These are phyloP conservation scores for Knufia fluminis DNA, from an alignment of 2,329 filamentous ascomycete species.

Conservation along the genomic window DNA sequence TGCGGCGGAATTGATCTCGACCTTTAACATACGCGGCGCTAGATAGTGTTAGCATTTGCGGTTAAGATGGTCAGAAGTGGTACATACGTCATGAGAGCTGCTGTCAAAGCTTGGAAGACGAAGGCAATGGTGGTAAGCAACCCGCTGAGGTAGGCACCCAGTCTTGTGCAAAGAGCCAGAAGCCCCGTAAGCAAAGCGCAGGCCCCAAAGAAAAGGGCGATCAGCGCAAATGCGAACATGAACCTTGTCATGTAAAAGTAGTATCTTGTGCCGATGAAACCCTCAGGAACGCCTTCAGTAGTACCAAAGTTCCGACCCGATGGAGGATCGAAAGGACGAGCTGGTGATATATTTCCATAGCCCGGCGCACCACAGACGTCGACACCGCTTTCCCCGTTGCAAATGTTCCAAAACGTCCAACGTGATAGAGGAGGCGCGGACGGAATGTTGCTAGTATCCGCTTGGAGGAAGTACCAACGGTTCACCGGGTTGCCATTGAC, in stretches of 20 bases:
- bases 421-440: constrained; percentile 58
- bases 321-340: constrained; percentile 56
- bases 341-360: constrained; percentile 57
- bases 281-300: constrained; percentile 41
- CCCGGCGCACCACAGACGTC: constrained; percentile 42
- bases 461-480: constrained; percentile 76
- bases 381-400: constrained; percentile 46
- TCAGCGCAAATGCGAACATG: constrained; percentile 83
- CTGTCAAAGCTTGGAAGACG: constrained; percentile 50
- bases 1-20: constrained; percentile 45
- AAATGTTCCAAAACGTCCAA: constrained; percentile 89
- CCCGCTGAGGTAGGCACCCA: constrained; percentile 43
- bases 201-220: constrained; percentile 66
- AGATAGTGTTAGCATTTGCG: constrained; percentile 10
- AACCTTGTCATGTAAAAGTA: constrained; percentile 86
- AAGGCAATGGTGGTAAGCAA: constrained; percentile 45
- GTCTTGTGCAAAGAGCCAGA: constrained; percentile 43
- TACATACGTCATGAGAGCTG: constrained; percentile 55
- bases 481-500: constrained; percentile 51
- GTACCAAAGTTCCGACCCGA: constrained; percentile 50
- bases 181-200: constrained; percentile 38
- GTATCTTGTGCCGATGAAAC: constrained; percentile 50
- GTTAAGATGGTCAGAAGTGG: constrained; percentile 2
- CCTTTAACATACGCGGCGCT: constrained; percentile 53
- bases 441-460: constrained; percentile 63